Percentiles rank a stretch among this genome's conserved stretches.
Conservation (phyloP, 2,329 filamentous ascomycete species). For the Lecanicillium sp. region DNA sequence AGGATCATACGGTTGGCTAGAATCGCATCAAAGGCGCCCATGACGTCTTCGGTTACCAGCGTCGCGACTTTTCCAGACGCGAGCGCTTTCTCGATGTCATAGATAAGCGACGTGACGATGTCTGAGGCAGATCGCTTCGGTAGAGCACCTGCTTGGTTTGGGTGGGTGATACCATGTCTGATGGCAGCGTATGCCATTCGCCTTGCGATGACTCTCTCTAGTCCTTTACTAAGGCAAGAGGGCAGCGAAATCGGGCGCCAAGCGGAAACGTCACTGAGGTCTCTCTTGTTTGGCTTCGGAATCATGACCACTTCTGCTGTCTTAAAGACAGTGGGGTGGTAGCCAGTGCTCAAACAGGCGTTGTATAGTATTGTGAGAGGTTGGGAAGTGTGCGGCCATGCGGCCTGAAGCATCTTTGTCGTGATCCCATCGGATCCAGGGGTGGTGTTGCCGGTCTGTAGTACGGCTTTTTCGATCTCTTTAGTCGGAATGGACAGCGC, state of each 20-base stretch:
- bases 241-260: constrained; percentile 18
- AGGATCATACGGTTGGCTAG: constrained; percentile 5
- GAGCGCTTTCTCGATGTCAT: constrained; percentile 14
- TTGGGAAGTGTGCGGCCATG: constrained; percentile 1
- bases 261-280: constrained; percentile 12
- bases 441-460: constrained; percentile 2
- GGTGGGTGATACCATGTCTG: constrained; percentile 13
- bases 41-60: constrained; percentile 6
- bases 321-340: constrained; percentile 13
- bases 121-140: constrained; percentile 13
- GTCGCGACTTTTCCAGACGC: constrained; percentile 3
- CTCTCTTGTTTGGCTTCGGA: too few species aligned
- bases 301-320: constrained; percentile 17
- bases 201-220: constrained; percentile 16
- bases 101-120: constrained; percentile 12
- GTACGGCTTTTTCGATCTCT: too few species aligned
- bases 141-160: constrained; percentile 14
- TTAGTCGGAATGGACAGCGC: not conserved
- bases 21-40: constrained; percentile 7
- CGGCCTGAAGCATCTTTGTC: constrained; percentile 4
- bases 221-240: constrained; percentile 17
- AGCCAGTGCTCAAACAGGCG: constrained; percentile 8
- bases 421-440: constrained; percentile 3
- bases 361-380: constrained; percentile 5
- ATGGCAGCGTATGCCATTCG: constrained; percentile 13